phyloP scores from a whole-genome alignment of 108 stramenopile genomes.

The Schizochytrium sp. region DNA sequence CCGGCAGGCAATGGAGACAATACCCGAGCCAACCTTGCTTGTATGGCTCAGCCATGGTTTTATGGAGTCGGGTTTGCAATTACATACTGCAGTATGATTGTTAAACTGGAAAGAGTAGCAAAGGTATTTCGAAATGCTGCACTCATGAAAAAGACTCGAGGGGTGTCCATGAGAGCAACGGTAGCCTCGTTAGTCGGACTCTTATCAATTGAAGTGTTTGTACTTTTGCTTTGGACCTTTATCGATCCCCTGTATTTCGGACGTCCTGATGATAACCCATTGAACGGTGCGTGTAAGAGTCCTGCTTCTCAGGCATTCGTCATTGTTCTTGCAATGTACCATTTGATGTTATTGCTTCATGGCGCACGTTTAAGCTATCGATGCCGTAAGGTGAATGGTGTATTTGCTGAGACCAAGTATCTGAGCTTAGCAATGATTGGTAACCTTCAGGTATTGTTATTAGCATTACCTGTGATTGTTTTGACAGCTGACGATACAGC shows the following conservation, averaged over 20 bases:
- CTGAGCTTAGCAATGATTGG: constrained; percentile 29
- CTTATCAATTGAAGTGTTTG: not conserved
- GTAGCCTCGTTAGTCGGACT: not conserved
- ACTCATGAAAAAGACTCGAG: not conserved
- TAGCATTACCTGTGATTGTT: constrained; percentile 19
- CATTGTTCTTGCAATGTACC: not conserved
- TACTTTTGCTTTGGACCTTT: not conserved
- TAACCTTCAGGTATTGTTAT: constrained; percentile 22
- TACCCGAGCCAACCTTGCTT: not conserved
- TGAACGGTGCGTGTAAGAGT: not conserved
- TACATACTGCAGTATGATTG: constrained; percentile 25
- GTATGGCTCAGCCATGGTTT: constrained; percentile 22
- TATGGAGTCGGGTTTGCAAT: constrained; percentile 30
- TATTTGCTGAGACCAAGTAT: constrained; percentile 33
- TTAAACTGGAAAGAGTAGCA: constrained; percentile 1
- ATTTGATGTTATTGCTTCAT: not conserved
- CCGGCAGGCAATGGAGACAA: not conserved
- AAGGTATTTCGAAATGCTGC: constrained; percentile 28
- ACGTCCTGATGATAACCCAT: not conserved
- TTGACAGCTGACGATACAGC: not conserved
- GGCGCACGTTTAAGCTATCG: not conserved
- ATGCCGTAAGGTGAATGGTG: constrained; percentile 45
- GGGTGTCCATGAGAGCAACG: not conserved
- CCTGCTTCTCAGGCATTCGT: not conserved
- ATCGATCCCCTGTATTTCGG: not conserved